Conservation (phyloP, 2,329 filamentous ascomycete species). For the Knufia fluminis region DNA sequence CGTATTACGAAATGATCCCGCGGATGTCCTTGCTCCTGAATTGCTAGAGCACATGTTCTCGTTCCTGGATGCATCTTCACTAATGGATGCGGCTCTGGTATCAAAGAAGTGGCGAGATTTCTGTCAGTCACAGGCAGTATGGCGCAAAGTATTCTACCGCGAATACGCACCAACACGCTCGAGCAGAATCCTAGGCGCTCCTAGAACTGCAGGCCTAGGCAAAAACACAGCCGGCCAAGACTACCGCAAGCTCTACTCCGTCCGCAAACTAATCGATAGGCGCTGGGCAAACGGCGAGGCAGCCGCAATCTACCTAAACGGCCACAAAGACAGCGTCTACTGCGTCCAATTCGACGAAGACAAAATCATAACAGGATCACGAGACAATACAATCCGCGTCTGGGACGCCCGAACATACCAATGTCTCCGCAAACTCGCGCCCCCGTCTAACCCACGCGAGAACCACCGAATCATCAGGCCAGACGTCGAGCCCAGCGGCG, state of each 20-base stretch:
- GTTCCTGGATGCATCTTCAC: slow-evolving; percentile 48
- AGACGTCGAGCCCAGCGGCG: slow-evolving; percentile 28
- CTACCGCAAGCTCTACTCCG: slow-evolving; percentile 78
- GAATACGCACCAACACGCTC: slow-evolving; percentile 36
- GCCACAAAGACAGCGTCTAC: slow-evolving; percentile 93
- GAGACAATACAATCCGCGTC: slow-evolving; percentile 88
- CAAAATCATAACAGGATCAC: slow-evolving; percentile 94
- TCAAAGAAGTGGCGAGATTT: slow-evolving; percentile 48
- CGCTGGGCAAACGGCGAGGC: slow-evolving; percentile 75
- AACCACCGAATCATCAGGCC: slow-evolving; percentile 45
- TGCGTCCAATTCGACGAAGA: slow-evolving; percentile 97
- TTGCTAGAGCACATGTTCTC: slow-evolving; percentile 50
- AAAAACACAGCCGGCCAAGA: slow-evolving; percentile 54
- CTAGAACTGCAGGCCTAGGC: slow-evolving; percentile 42
- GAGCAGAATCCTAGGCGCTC: slow-evolving; percentile 3
- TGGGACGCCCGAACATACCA: slow-evolving; percentile 89
- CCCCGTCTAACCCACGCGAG: slow-evolving; percentile 53
- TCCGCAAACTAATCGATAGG: slow-evolving; percentile 63
- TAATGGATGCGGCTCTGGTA: slow-evolving; percentile 48
- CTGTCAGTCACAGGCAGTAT: slow-evolving; percentile 50
- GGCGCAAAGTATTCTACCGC: slow-evolving; percentile 52
- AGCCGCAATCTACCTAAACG: slow-evolving; percentile 78
- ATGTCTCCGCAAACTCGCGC: slow-evolving; percentile 77
- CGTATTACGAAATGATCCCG: slow-evolving; percentile 42
- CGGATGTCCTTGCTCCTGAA: slow-evolving; percentile 48